Percentiles rank a stretch among this genome's conserved stretches.
Evolutionary conservation across 2,329 filamentous ascomycete species (phyloP).

Genomic region (Aspergillus piperis): DNA sequence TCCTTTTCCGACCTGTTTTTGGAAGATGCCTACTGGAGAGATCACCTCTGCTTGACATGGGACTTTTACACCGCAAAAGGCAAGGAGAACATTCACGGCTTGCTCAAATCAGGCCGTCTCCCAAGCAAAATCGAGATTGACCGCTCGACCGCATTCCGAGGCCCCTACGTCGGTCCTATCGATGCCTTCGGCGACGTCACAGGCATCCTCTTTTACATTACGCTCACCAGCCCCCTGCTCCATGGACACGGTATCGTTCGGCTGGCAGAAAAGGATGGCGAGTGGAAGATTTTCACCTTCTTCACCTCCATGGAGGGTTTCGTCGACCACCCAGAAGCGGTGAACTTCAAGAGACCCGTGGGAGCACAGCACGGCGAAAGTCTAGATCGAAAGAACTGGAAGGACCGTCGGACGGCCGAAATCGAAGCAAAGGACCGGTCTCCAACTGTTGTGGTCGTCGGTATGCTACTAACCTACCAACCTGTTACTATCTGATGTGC

Average conservation of each 20-base stretch:
- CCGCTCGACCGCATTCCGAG: slow-evolving; percentile 43
- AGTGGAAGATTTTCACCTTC: slow-evolving; percentile 66
- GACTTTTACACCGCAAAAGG: slow-evolving; percentile 58
- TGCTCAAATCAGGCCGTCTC: slow-evolving; percentile 42
- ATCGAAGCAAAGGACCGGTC: slow-evolving; percentile 54
- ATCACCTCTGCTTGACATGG: slow-evolving; percentile 60
- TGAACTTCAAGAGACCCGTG: slow-evolving; percentile 51
- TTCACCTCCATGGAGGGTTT: slow-evolving; percentile 62
- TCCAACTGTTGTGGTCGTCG: slow-evolving; percentile 63
- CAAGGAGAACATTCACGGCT: slow-evolving; percentile 40
- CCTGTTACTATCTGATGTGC: neutral
- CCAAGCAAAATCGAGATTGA: slow-evolving; percentile 52
- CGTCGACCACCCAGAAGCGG: slow-evolving; percentile 55
- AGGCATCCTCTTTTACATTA: slow-evolving; percentile 61
- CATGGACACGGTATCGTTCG: slow-evolving; percentile 59
- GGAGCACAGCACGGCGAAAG: slow-evolving; percentile 60
- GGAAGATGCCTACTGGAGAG: slow-evolving; percentile 58
- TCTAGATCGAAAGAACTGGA: slow-evolving; percentile 60
- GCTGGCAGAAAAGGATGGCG: slow-evolving; percentile 44
- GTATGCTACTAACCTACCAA: slow-evolving; percentile 38
- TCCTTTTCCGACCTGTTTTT: slow-evolving; percentile 50
- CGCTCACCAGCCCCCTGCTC: slow-evolving; percentile 56
- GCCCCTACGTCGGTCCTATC: slow-evolving; percentile 50
- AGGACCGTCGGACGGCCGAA: slow-evolving; percentile 54
- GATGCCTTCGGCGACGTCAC: slow-evolving; percentile 53